Conservation (phyloP, 2,329 filamentous ascomycete species). For the Cladobotryum protrusum region DNA sequence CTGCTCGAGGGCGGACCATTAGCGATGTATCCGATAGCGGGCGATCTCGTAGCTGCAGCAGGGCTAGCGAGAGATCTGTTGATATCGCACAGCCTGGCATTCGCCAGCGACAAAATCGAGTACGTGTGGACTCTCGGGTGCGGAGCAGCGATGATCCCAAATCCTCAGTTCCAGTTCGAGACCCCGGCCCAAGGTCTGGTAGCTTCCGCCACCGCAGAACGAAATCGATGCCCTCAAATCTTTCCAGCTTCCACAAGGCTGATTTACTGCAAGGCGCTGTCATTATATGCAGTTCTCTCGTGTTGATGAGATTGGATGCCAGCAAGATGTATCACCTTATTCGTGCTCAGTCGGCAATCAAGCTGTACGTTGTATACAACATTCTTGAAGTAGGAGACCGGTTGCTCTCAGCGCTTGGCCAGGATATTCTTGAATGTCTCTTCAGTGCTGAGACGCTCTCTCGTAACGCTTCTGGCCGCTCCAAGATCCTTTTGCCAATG, state of each 20-base stretch:
- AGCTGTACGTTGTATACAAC: slow-evolving; percentile 98
- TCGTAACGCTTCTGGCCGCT: slow-evolving; percentile 78
- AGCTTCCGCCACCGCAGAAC: slow-evolving; percentile 60
- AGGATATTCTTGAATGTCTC: slow-evolving; percentile 92
- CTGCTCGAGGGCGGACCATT: slow-evolving; percentile 28
- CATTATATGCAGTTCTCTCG: slow-evolving; percentile 76
- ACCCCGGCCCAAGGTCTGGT: slow-evolving; percentile 26
- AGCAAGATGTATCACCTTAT: slow-evolving; percentile 98
- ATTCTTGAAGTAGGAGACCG: slow-evolving; percentile 90
- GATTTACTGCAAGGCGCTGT: slow-evolving; percentile 87
- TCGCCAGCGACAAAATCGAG: slow-evolving; percentile 3
- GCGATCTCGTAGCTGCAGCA: slow-evolving; percentile 35
- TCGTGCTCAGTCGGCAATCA: slow-evolving; percentile 91
- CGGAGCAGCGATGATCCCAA: slow-evolving; percentile 7
- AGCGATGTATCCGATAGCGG: slow-evolving; percentile 32
- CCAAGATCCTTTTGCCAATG: slow-evolving; percentile 81
- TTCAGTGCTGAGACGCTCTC: slow-evolving; percentile 92
- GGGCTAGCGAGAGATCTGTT: slow-evolving; percentile 21
- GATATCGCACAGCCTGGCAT: slow-evolving; percentile 12
- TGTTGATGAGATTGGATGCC: slow-evolving; percentile 86
- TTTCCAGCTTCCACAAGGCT: slow-evolving; percentile 87
- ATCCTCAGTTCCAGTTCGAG: slow-evolving; percentile 16
- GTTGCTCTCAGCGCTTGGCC: slow-evolving; percentile 81
- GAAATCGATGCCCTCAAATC: slow-evolving; percentile 76
- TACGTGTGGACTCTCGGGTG: slow-evolving; percentile 3